These are phyloP conservation scores for Acanthamoeba sp. DNA, from an alignment of 208 protist genomes.

Conservation along the genomic window DNA sequence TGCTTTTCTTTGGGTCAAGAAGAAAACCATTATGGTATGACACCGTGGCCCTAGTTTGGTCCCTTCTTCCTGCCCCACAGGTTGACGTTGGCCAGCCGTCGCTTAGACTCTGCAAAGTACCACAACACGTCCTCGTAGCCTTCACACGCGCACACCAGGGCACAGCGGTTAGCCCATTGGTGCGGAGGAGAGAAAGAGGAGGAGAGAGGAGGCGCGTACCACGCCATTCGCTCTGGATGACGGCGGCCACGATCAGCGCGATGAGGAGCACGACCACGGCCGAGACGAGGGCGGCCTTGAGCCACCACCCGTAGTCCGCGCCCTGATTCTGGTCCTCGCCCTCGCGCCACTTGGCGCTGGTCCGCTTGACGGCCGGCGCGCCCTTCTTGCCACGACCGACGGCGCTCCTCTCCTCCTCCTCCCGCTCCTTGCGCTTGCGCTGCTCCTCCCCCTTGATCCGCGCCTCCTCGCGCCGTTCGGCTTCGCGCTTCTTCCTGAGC, in stretches of 20 bases:
- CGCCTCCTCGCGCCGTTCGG: not conserved
- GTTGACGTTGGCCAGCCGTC: constrained; percentile 8
- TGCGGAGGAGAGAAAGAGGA: not conserved
- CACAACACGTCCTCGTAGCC: not conserved
- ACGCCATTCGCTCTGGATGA: constrained; percentile 6
- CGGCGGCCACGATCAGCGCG: not conserved
- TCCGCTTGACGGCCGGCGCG: not conserved
- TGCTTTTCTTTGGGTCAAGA: not conserved
- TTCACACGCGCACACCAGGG: not conserved
- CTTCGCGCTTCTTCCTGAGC: not conserved
- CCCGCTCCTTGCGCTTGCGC: not conserved
- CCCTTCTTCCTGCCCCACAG: constrained; percentile 34
- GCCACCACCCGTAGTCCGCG: not conserved
- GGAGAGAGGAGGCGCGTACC: not conserved
- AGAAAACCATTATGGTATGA: not conserved
- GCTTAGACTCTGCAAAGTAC: constrained; percentile 14
- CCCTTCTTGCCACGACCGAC: not conserved
- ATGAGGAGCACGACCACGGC: not conserved
- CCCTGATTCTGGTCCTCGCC: not conserved
- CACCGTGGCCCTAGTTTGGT: not conserved
- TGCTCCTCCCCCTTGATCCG: constrained; percentile 1
- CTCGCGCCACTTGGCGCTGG: constrained; percentile 42
- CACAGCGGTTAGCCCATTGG: too few species aligned
- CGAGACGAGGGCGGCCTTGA: not conserved
- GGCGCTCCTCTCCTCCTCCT: not conserved